phyloP scores from a whole-genome alignment of 805 yeast genomes.

The Jamesozyma lodderae region DNA sequence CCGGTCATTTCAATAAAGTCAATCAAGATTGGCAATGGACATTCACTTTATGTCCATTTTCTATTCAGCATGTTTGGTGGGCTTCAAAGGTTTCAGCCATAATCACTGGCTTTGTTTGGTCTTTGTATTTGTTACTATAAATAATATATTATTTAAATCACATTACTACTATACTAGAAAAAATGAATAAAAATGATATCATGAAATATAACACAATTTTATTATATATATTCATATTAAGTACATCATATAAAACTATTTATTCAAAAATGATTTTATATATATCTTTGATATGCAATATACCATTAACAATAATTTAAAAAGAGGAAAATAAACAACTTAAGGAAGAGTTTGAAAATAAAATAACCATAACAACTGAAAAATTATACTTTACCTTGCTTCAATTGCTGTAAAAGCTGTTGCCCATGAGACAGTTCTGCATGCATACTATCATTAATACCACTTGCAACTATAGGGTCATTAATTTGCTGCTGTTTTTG shows the following conservation, averaged over 20 bases:
- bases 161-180: not conserved
- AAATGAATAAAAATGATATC: not conserved
- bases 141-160: not conserved
- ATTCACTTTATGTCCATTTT: slow-evolving; percentile 70
- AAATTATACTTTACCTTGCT: slow-evolving; percentile 14
- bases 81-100: slow-evolving; percentile 50
- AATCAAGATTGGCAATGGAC: slow-evolving; percentile 51
- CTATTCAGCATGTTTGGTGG: slow-evolving; percentile 95
- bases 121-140: slow-evolving; percentile 17
- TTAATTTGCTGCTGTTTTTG: not conserved
- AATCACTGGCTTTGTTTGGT: slow-evolving; percentile 34
- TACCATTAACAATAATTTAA: not conserved
- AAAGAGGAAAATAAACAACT: not conserved
- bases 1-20: slow-evolving; percentile 51
- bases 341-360: no score
- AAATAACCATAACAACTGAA: not conserved
- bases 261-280: no score
- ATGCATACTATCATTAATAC: not conserved
- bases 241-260: not conserved
- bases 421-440: slow-evolving; percentile 19
- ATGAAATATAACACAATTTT: slow-evolving; percentile 1
- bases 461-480: not conserved
- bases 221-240: not conserved
- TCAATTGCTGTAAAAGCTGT: slow-evolving; percentile 25
- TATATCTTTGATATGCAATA: no score